A percentile compares a stretch with the other conserved stretches of the same genome.
Evolutionary conservation across 1,284 basidiomycete species (phyloP).

Genomic region (Erythrobasidium hasegawianum): DNA sequence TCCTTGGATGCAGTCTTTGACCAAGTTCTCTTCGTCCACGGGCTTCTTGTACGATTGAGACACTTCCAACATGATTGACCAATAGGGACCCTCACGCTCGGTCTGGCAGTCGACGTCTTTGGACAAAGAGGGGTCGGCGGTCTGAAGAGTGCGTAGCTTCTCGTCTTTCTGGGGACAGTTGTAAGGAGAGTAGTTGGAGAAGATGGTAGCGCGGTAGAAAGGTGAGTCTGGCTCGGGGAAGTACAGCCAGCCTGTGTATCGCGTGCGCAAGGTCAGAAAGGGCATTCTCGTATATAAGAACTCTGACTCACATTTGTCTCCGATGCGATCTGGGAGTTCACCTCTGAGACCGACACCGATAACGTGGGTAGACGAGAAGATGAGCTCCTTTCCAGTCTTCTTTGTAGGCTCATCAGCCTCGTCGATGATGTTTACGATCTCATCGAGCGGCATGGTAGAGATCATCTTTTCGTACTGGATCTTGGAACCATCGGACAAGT

Average conservation of each 20-base stretch:
- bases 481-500: slow-evolving; percentile 51
- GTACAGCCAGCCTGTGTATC: slow-evolving; percentile 47
- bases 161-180: slow-evolving; percentile 52
- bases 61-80: slow-evolving; percentile 55
- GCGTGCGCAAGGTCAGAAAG: slow-evolving; percentile 37
- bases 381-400: slow-evolving; percentile 50
- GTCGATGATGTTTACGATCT: slow-evolving; percentile 49
- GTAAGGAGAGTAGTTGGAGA: slow-evolving; percentile 57
- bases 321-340: slow-evolving; percentile 53
- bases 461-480: slow-evolving; percentile 54
- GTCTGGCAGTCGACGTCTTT: slow-evolving; percentile 48
- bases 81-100: slow-evolving; percentile 52
- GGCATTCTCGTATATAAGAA: slow-evolving; percentile 38
- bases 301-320: slow-evolving; percentile 53
- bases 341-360: slow-evolving; percentile 56
- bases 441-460: slow-evolving; percentile 54
- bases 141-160: slow-evolving; percentile 53
- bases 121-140: slow-evolving; percentile 52
- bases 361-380: slow-evolving; percentile 55
- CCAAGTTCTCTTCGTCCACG: slow-evolving; percentile 53
- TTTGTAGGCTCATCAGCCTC: slow-evolving; percentile 48
- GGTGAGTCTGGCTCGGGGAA: slow-evolving; percentile 52
- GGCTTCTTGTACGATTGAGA: slow-evolving; percentile 55
- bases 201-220: slow-evolving; percentile 58
- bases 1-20: slow-evolving; percentile 54